Base-by-base conservation (phyloP, 1,284 basidiomycete genomes). In the Inonotus obliquus region DNA sequence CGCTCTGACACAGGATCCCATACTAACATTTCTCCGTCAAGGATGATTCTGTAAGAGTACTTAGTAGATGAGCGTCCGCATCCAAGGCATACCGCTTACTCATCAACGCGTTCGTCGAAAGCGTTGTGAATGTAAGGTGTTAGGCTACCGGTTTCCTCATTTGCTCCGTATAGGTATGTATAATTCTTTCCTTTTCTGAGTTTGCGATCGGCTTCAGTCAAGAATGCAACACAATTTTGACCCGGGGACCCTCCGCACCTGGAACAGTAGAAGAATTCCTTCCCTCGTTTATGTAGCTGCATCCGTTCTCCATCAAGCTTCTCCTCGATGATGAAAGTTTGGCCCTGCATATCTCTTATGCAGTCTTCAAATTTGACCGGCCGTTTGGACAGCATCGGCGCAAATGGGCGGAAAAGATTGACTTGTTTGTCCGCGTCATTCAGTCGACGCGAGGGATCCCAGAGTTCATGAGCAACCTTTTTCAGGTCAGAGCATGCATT, bases 1-100 rank as follows among this genome's bases (percentile, higher is more conserved):
- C 90, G 84, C 65, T 91, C 87, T 0, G 91, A 86, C 1, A 89
- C 78, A 0, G 95, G 95, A 71, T 98, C 95, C 91, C 92, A 97
- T 2, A 96, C 96, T 47, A 98, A 77, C 95, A 98, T 97, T 73
- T 98, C 96, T 0, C 96, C 95, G 67, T 98, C 95, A 17, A 98
- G 75, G 49, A 98, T 92, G 67, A 95, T 87, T 55, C 95, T 96
- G 63, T 4, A 47, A 1, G 54, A 9, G 19, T 60, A 25, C 63
- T 63, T 60, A 32, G 54, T 23, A 35, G 29, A n/a, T 35, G 52
- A 9, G 32, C 14, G 32, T 4, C 6, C 19, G 21, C n/a, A 25
- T 25, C 14, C 44, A 60, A 14, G 39, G 56, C 11, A 35, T 2
- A 17, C 6, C 21, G 75, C 92, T 67, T 67, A 95, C 94, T 94